Percentiles rank a stretch among this genome's conserved stretches.
phyloP scores from a whole-genome alignment of 805 yeast species.

The Clavispora santaluciae region DNA sequence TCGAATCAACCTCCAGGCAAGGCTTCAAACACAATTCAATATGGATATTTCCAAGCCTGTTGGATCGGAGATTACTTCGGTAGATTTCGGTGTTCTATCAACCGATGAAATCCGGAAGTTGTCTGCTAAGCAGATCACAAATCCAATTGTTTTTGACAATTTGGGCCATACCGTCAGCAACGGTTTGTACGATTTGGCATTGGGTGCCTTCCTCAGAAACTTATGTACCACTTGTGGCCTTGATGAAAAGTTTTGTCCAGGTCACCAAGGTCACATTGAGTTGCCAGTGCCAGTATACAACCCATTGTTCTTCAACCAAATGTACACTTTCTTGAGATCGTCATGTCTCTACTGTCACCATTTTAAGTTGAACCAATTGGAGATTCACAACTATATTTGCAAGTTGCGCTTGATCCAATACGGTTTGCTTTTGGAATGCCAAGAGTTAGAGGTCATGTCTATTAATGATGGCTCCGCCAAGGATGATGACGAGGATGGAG shows the following conservation, averaged over 20 bases:
- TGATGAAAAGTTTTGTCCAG: conserved; percentile 93
- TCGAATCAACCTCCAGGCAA: conserved; percentile 1
- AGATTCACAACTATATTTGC: conserved; percentile 72
- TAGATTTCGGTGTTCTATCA: conserved; percentile 83
- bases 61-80: conserved; percentile 88
- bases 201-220: conserved; percentile 89
- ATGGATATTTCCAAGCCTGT: conserved; percentile 98
- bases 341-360: conserved; percentile 88
- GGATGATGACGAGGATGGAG: conserved; percentile 37
- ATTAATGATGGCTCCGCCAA: conserved; percentile 26
- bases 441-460: conserved; percentile 63
- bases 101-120: conserved; percentile 78
- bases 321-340: conserved; percentile 78
- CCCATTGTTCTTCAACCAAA: conserved; percentile 89
- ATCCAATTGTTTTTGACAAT: conserved; percentile 93
- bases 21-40: conserved; percentile 3
- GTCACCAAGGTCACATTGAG: conserved; percentile 97
- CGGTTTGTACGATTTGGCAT: conserved; percentile 90
- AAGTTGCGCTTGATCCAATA: conserved; percentile 79
- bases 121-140: conserved; percentile 92
- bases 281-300: conserved; percentile 93
- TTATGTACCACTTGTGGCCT: conserved; percentile 94
- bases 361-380: conserved; percentile 65
- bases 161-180: conserved; percentile 93
- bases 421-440: conserved; percentile 78